A percentile compares a stretch with the other conserved stretches of the same genome.
Evolutionary conservation across 371 early-diverging fungal species (phyloP).

Genomic region (Edhazardia aedis): DNA sequence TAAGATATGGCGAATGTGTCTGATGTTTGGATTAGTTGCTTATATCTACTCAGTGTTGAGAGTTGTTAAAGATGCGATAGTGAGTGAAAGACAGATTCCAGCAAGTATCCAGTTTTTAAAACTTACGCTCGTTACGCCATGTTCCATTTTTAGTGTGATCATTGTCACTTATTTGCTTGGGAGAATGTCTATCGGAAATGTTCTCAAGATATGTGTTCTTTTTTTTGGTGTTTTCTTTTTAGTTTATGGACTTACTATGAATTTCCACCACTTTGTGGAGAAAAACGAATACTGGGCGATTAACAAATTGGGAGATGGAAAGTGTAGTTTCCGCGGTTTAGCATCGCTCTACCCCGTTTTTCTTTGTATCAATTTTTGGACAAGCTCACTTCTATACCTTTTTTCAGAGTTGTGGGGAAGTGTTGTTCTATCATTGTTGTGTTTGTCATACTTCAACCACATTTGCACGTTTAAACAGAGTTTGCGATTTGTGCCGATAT

Average conservation of each 20-base stretch:
- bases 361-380: slow-evolving; percentile 38
- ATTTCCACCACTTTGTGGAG: slow-evolving; percentile 19
- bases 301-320: slow-evolving; percentile 37
- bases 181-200: background rate
- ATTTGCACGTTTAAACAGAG: slow-evolving; percentile 41
- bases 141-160: slow-evolving; percentile 15
- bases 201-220: slow-evolving; percentile 18
- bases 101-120: slow-evolving; percentile 42
- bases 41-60: slow-evolving; percentile 47
- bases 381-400: slow-evolving; percentile 40
- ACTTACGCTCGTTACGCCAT: slow-evolving; percentile 26
- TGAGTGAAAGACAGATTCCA: slow-evolving; percentile 41
- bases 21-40: slow-evolving; percentile 41
- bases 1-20: slow-evolving; percentile 37
- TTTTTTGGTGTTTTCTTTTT: slow-evolving; percentile 29
- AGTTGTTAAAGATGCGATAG: slow-evolving; percentile 46
- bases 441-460: slow-evolving; percentile 41
- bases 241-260: slow-evolving; percentile 22
- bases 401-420: slow-evolving; percentile 47
- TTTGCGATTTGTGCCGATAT: slow-evolving; percentile 40
- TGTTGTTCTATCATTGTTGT: slow-evolving; percentile 42
- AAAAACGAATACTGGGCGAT: slow-evolving; percentile 18
- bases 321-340: slow-evolving; percentile 21
- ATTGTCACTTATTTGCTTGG: slow-evolving; percentile 14
- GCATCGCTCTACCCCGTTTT: slow-evolving; percentile 27